These are phyloP conservation scores for Ophiobolus disseminans DNA, from an alignment of 2,329 filamentous ascomycete genomes.

Conservation along the genomic window DNA sequence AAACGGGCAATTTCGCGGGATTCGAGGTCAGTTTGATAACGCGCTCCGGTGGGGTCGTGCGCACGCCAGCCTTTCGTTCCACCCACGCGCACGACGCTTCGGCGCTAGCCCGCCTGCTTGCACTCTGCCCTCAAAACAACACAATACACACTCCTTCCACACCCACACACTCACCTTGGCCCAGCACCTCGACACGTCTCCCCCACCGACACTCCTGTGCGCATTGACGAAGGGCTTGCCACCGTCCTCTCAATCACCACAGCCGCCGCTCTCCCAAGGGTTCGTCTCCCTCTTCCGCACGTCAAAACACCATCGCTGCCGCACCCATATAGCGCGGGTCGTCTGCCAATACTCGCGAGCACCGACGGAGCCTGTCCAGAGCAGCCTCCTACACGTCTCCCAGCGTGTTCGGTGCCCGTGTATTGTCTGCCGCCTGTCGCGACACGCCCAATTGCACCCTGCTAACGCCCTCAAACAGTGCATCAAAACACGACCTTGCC, in stretches of 20 bases:
- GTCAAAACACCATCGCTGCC: constrained; percentile 45
- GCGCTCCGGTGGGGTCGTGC: constrained; percentile 43
- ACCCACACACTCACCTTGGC: constrained; percentile 44
- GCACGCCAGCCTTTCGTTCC: constrained; percentile 41
- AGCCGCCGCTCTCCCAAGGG: constrained; percentile 35
- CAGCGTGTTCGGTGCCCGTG: constrained; percentile 27
- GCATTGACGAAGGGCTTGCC: constrained; percentile 42
- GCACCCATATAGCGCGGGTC: constrained; percentile 41
- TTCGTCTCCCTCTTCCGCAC: constrained; percentile 37
- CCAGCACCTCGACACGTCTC: constrained; percentile 33
- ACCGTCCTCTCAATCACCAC: constrained; percentile 35
- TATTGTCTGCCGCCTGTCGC: constrained; percentile 26
- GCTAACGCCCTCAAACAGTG: constrained; percentile 43
- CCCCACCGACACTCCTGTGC: constrained; percentile 32
- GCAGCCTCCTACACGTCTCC: constrained; percentile 26
- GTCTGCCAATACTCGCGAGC: constrained; percentile 37
- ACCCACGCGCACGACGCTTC: too few relatives aligned
- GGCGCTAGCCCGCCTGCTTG: constrained; percentile 34
- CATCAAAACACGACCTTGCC: constrained; percentile 47
- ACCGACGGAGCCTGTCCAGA: constrained; percentile 30
- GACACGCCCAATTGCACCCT: constrained; percentile 19
- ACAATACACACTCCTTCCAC: constrained; percentile 36
- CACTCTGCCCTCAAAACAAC: constrained; percentile 46
- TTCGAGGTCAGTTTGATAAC: constrained; percentile 40
- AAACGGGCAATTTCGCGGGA: constrained; percentile 19